Percentiles rank a stretch among this genome's conserved stretches.
These are phyloP conservation scores for Fusarium protoensiforme DNA, from an alignment of 2,329 filamentous ascomycete genomes.

Conservation along the genomic window DNA sequence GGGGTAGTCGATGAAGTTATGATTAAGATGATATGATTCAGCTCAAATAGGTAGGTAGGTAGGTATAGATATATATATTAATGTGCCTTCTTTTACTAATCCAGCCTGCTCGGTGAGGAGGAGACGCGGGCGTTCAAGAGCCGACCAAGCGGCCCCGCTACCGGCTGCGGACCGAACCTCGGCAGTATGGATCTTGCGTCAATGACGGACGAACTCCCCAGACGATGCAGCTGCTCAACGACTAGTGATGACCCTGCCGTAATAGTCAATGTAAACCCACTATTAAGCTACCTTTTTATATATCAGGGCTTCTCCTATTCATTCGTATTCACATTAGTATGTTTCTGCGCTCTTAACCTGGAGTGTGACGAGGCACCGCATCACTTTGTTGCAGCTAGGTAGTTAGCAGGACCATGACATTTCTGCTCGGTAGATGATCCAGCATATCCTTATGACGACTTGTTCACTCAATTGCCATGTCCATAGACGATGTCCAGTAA, in stretches of 20 bases:
- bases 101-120: not conserved
- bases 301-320: not conserved
- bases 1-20: not conserved
- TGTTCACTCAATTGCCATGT: not conserved
- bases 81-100: constrained; percentile 7
- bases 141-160: not conserved
- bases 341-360: not conserved
- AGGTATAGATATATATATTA: not conserved
- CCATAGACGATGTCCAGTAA: not conserved
- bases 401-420: not conserved
- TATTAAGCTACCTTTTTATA: not conserved
- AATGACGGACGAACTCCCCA: not conserved
- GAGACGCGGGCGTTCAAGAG: not conserved
- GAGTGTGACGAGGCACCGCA: no score
- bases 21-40: not conserved
- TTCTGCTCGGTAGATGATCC: not conserved
- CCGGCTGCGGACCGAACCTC: constrained; percentile 1
- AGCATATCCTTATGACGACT: not conserved
- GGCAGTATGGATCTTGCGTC: not conserved
- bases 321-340: no score
- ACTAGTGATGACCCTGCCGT: not conserved
- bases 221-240: not conserved
- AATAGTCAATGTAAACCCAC: not conserved
- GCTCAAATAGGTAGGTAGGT: not conserved
- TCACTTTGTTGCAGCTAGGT: not conserved